phyloP scores from a whole-genome alignment of 768 basidiomycete genomes.

The Rhodotorula babjevae region DNA sequence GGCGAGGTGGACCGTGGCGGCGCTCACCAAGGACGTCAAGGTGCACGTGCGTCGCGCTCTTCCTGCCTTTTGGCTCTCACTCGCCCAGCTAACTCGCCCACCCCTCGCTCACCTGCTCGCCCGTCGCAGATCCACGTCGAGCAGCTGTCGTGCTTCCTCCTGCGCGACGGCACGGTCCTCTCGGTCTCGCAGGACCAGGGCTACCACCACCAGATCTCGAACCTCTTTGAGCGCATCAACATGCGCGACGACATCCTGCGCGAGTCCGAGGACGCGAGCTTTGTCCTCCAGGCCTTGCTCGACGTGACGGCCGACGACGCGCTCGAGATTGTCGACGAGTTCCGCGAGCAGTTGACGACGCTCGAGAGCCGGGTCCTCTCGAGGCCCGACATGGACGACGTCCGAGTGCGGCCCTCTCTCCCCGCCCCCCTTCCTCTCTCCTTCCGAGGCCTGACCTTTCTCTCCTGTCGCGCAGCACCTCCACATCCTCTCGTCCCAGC shows the following conservation, averaged over 20 bases:
- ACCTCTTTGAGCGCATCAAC: conserved; percentile 21
- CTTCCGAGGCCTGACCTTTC: no score
- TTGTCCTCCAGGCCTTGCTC: conserved; percentile 65
- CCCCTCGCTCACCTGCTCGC: neutral
- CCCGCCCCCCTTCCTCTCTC: neutral
- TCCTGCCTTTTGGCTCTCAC: neutral
- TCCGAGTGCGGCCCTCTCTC: conserved; percentile 49
- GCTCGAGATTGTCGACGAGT: conserved; percentile 56
- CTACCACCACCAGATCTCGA: conserved; percentile 15
- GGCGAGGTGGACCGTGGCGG: conserved; percentile 11
- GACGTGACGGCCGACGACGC: conserved; percentile 68
- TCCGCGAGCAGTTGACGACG: conserved; percentile 6
- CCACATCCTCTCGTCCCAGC: conserved; percentile 69
- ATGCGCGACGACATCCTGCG: conserved; percentile 50
- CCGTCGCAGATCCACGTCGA: conserved; percentile 51
- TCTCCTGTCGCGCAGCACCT: conserved; percentile 49
- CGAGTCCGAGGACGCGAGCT: conserved; percentile 61
- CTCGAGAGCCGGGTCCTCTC: conserved; percentile 7
- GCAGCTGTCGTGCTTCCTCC: conserved; percentile 65
- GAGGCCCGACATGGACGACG: conserved; percentile 55
- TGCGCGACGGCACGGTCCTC: conserved; percentile 56
- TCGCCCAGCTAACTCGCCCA: fast-evolving
- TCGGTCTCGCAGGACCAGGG: conserved; percentile 21
- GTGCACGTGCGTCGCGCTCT: conserved; percentile 12
- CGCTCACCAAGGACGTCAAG: conserved; percentile 16